A percentile compares a stretch with the other conserved stretches of the same genome.
phyloP scores from a whole-genome alignment of 305 asterid genomes.

The Fraxinus paxiana region DNA sequence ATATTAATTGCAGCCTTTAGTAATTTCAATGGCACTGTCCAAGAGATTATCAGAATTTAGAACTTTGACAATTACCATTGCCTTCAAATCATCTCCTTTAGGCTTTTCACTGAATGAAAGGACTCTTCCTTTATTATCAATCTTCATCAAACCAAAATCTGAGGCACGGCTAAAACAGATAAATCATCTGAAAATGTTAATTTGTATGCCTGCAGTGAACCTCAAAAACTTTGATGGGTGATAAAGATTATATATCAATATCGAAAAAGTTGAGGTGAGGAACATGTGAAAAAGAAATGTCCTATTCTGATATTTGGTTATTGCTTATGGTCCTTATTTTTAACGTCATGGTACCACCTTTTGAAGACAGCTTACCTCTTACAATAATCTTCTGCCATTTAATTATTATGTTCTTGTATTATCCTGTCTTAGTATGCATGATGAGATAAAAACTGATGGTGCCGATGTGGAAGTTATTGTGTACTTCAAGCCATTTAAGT shows the following conservation, averaged over 20 bases:
- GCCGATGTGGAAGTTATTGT: neutral
- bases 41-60: conserved; percentile 7
- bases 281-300: neutral
- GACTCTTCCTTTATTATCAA: conserved; percentile 75
- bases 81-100: conserved; percentile 70
- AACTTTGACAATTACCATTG: conserved; percentile 56
- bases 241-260: neutral
- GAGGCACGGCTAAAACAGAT: conserved; percentile 77
- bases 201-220: neutral
- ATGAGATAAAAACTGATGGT: neutral
- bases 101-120: conserved; percentile 85
- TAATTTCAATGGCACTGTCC: neutral
- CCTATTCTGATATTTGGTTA: neutral
- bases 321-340: neutral
- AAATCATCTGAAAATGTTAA: conserved; percentile 14
- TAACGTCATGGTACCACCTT: neutral
- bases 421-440: neutral
- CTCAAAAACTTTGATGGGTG: neutral
- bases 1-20: conserved; percentile 3
- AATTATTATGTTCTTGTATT: neutral
- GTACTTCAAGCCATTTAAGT: neutral
- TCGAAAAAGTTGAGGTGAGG: neutral
- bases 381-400: neutral
- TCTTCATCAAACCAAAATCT: conserved; percentile 95
- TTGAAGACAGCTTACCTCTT: neutral